These are phyloP conservation scores for Ephemerocybe angulata DNA, from an alignment of 768 basidiomycete species.

Conservation along the genomic window DNA sequence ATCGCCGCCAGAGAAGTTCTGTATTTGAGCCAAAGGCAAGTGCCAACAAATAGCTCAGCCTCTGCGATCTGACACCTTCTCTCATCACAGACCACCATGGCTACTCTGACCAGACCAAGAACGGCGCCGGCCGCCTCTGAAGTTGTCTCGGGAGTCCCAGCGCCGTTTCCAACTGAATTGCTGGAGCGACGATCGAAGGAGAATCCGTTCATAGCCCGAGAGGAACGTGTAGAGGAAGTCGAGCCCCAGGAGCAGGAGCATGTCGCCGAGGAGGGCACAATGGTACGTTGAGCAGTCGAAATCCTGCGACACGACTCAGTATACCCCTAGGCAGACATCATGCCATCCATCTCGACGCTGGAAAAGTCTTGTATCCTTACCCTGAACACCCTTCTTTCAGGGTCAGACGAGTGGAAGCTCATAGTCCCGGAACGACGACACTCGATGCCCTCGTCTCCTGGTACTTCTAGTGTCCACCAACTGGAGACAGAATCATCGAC, in stretches of 20 bases:
- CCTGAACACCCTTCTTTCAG: constrained; percentile 60
- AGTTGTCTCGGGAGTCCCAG: constrained; percentile 30
- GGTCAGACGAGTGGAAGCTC: constrained; percentile 43
- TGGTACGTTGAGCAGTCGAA: constrained; percentile 20
- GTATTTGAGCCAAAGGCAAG: no score
- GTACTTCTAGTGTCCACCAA: constrained; percentile 27
- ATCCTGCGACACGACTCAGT: constrained; percentile 1
- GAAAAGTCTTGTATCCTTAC: constrained; percentile 74
- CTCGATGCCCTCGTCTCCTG: constrained; percentile 51
- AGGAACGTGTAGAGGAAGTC: background rate
- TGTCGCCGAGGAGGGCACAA: constrained; percentile 13
- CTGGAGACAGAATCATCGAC: constrained; percentile 36
- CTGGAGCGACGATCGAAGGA: constrained; percentile 14
- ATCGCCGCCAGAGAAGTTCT: background rate
- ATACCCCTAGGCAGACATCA: constrained; percentile 49
- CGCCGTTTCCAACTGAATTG: constrained; percentile 39
- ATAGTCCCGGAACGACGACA: constrained; percentile 59
- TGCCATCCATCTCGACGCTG: constrained; percentile 70
- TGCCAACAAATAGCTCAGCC: no score
- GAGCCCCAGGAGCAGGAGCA: background rate
- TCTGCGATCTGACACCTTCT: background rate
- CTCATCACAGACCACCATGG: background rate
- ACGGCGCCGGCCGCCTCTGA: constrained; percentile 19
- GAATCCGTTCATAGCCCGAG: background rate
- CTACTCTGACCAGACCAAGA: constrained; percentile 29